These are phyloP conservation scores for Yamadazyma scolyti DNA, from an alignment of 805 yeast species.

Conservation along the genomic window DNA sequence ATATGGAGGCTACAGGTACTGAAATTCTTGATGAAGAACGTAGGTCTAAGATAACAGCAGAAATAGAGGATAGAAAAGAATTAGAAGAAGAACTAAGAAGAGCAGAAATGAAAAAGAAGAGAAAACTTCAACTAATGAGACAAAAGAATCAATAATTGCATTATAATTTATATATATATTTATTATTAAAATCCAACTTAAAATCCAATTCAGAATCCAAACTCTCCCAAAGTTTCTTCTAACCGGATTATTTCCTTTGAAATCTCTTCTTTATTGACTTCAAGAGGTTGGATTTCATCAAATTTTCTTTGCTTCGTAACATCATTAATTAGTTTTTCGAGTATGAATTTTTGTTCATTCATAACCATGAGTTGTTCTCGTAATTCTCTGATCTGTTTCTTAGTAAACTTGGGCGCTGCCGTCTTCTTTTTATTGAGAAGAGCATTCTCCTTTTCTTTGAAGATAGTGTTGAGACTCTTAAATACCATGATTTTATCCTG, in stretches of 20 bases:
- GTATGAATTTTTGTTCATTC: constrained; percentile 76
- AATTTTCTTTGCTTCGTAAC: constrained; percentile 67
- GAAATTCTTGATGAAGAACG: constrained; percentile 84
- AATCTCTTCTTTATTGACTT: constrained; percentile 56
- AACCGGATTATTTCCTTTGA: constrained; percentile 44
- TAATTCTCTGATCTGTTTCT: constrained; percentile 51
- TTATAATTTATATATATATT: no score
- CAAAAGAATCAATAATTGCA: no score
- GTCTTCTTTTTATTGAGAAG: constrained; percentile 12
- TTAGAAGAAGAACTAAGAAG: constrained; percentile 51
- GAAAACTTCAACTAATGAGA: constrained; percentile 14
- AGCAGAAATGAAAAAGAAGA: constrained; percentile 24
- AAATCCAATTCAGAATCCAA: no score
- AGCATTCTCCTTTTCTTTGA: constrained; percentile 25
- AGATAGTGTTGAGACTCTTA: constrained; percentile 52
- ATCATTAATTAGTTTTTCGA: constrained; percentile 58
- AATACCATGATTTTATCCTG: constrained; percentile 65
- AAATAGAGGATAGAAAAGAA: constrained; percentile 73
- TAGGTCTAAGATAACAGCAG: constrained; percentile 63
- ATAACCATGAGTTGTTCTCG: constrained; percentile 81
- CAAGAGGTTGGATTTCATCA: constrained; percentile 67
- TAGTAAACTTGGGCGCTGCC: constrained; percentile 33
- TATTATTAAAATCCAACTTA: no score
- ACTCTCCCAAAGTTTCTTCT: constrained; percentile 54
- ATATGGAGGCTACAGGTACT: constrained; percentile 94